Conservation (phyloP, 768 basidiomycete genomes). For the Podaxis sp. region DNA sequence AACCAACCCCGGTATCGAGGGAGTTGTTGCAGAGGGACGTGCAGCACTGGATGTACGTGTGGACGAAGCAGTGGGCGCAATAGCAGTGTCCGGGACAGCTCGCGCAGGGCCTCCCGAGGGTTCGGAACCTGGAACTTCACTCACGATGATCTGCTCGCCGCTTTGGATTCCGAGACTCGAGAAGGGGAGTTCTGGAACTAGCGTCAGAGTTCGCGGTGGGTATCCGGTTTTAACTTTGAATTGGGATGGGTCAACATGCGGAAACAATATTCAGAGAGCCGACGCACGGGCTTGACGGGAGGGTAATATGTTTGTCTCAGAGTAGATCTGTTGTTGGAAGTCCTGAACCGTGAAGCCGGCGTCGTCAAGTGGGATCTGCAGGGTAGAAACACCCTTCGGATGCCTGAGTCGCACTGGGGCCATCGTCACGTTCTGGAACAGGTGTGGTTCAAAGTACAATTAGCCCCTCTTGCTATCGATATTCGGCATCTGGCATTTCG, state of each 20-base stretch:
- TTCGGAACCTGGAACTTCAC: conserved; percentile 13
- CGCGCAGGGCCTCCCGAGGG: conserved; percentile 4
- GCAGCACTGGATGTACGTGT: neutral
- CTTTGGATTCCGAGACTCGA: conserved; percentile 71
- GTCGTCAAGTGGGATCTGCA: conserved; percentile 62
- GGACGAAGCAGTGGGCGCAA: conserved; percentile 10
- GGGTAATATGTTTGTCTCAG: conserved; percentile 67
- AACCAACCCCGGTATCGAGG: conserved; percentile 15
- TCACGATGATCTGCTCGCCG: conserved; percentile 88
- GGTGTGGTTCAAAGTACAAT: neutral
- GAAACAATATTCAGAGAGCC: neutral
- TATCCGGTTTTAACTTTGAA: conserved; percentile 77
- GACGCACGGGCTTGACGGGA: conserved; percentile 76
- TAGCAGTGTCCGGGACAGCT: conserved; percentile 16
- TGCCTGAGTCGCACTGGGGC: conserved; percentile 78
- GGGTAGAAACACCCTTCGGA: conserved; percentile 78
- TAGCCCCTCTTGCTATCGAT: neutral
- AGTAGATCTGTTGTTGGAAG: conserved; percentile 71
- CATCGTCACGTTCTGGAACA: conserved; percentile 39
- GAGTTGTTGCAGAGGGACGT: conserved; percentile 11
- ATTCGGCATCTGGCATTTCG: neutral
- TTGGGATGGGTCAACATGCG: neutral
- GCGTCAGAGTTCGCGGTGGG: conserved; percentile 72
- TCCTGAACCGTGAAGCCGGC: conserved; percentile 64
- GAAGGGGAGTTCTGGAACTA: conserved; percentile 73